phyloP scores from a whole-genome alignment of 208 protist genomes.

The Acanthamoeba castellanii region DNA sequence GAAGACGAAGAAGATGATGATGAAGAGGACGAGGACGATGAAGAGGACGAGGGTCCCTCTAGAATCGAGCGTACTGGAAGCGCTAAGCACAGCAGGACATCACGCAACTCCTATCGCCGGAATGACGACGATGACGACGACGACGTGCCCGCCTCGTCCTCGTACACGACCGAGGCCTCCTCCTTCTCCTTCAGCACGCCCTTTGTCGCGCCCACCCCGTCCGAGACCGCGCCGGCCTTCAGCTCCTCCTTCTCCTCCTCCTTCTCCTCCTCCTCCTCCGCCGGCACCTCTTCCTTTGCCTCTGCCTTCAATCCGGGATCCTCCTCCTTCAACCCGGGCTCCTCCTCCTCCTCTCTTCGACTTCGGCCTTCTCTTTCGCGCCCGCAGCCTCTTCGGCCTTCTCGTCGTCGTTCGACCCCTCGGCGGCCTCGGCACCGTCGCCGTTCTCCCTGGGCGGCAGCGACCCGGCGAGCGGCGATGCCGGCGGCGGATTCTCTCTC shows the following conservation, averaged over 20 bases:
- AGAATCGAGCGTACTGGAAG: background rate
- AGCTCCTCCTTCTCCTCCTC: background rate
- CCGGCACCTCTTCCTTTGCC: background rate
- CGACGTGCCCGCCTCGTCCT: background rate
- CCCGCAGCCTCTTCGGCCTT: background rate
- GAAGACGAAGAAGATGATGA: background rate
- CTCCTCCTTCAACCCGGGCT: background rate
- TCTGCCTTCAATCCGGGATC: background rate
- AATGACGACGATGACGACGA: background rate
- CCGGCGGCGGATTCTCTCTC: background rate
- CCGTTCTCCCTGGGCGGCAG: background rate
- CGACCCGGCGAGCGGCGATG: background rate
- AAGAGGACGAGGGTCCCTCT: slow-evolving; percentile 11
- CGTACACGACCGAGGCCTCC: background rate
- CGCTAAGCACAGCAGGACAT: slow-evolving; percentile 20
- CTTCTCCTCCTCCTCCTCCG: background rate
- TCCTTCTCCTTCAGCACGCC: slow-evolving; percentile 8
- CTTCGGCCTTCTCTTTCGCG: background rate
- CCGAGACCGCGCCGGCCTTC: background rate
- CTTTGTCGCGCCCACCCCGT: background rate
- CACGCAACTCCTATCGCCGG: background rate
- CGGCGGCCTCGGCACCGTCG: background rate
- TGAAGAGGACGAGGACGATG: background rate
- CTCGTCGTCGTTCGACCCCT: background rate
- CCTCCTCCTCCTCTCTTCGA: background rate